Base-by-base conservation (phyloP, 768 basidiomycete genomes). In the Leccinum variicolor region DNA sequence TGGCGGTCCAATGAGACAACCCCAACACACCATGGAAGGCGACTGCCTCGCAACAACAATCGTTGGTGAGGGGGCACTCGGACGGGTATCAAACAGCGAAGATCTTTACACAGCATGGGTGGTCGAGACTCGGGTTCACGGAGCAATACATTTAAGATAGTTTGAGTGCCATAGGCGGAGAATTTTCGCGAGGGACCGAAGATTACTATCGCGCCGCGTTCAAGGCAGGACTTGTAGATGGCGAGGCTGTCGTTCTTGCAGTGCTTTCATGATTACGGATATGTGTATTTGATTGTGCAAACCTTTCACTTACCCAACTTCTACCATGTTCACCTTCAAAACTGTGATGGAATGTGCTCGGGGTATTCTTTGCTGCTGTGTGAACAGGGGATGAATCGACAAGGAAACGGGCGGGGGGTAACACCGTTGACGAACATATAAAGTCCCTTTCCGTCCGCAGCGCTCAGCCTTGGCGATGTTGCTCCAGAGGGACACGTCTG, bases 71-170 rank as follows among this genome's bases (percentile, higher is more conserved):
- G 51, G 88, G 86, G 1, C 87, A 87, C 67, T 72, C 74, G 19
- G 84, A 89, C 59, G 88, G 89, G 1, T 81, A 80, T 59, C 68
- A 73, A 2, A 79, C 83, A 0, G 84, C 82, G 2, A 79, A 77
- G 62, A 71, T 77, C 10, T 89, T 89, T 67, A 83, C 82, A 2
- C 64, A 69, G 8, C 69, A 77, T 47, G 75, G 75, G 21, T 73
- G 74, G 66, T 81, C 80, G 28, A 80, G 74, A 59, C 74, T 87
- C 1, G 87, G 87, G 0, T 89, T 88, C 65, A 69, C 70, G 17
- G 81, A 77, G 6, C 87, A 89, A 62, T 86, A 80, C 63, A 76
- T 87, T n/a, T 57, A 31, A 17, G 85, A 87, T 59, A 77, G 74
- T 36, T 55, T 74, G 46, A 64, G 64, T 6, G 70, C 46, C 4